Percentiles rank a stretch among this genome's conserved stretches.
Conservation (phyloP, 2,329 filamentous ascomycete species). For the Colletotrichum scovillei region DNA sequence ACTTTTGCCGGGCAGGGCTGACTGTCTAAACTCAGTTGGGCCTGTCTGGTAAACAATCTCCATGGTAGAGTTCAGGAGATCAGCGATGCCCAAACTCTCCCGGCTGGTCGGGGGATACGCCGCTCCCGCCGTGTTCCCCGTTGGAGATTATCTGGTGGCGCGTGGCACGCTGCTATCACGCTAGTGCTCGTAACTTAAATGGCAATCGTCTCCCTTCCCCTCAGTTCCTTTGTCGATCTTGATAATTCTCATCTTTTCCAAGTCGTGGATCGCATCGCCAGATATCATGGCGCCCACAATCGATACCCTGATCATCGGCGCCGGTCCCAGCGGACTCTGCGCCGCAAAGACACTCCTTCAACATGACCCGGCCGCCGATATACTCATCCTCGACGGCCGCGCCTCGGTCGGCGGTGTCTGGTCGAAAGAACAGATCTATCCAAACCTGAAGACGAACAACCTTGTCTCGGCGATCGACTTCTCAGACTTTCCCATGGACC, state of each 20-base stretch:
- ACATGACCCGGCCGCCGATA: slow-evolving; percentile 50
- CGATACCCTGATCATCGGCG: slow-evolving; percentile 42
- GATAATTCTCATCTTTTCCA: not conserved
- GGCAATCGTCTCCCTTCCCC: not conserved
- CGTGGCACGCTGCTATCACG: not conserved
- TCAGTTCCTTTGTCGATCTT: not conserved
- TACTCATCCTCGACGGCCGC: slow-evolving; percentile 55
- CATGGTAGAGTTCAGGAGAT: not conserved
- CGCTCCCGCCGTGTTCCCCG: not conserved
- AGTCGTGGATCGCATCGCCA: not conserved
- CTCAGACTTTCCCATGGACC: slow-evolving; percentile 47
- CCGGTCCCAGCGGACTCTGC: slow-evolving; percentile 52
- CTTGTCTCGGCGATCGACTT: slow-evolving; percentile 52
- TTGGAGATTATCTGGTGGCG: not conserved
- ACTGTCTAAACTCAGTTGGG: not conserved
- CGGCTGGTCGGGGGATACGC: not conserved
- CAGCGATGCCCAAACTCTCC: not conserved
- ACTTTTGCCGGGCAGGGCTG: not conserved
- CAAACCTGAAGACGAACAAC: slow-evolving; percentile 56
- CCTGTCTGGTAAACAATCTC: not conserved
- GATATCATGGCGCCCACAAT: slow-evolving; percentile 17
- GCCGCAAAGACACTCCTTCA: slow-evolving; percentile 60
- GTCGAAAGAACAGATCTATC: slow-evolving; percentile 53
- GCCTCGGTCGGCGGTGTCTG: slow-evolving; percentile 54
- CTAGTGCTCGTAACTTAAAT: not conserved